A percentile compares a stretch with the other conserved stretches of the same genome.
phyloP scores from a whole-genome alignment of 257 asterid species.

The Eucommia ulmoides region DNA sequence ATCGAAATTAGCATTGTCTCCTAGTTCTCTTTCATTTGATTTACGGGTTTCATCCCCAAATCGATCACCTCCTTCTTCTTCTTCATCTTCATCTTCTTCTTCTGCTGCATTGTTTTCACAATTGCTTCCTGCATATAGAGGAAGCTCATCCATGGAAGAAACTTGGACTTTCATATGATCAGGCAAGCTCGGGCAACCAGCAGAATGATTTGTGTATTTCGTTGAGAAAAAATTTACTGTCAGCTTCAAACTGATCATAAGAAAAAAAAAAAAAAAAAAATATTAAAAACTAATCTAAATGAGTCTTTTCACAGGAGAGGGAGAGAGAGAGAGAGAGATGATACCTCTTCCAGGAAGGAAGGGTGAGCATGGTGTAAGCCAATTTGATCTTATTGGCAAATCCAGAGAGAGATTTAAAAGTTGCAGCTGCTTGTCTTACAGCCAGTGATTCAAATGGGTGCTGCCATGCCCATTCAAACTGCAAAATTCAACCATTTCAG shows the following conservation, averaged over 20 bases:
- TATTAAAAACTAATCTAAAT: no score
- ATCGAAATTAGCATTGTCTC: slow-evolving; percentile 5
- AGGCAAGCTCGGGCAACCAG: slow-evolving; percentile 54
- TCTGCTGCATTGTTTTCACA: slow-evolving; percentile 14
- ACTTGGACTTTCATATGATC: slow-evolving; percentile 33
- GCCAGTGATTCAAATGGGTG: slow-evolving; percentile 81
- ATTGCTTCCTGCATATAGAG: slow-evolving; percentile 38
- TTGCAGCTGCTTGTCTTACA: slow-evolving; percentile 55
- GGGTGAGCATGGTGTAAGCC: slow-evolving; percentile 76
- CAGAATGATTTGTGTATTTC: slow-evolving; percentile 45
- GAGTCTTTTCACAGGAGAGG: no score
- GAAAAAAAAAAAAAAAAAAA: no score
- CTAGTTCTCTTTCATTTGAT: slow-evolving; percentile 1
- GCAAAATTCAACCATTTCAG: slow-evolving; percentile 13
- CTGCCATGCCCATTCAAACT: slow-evolving; percentile 99
- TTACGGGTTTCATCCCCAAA: slow-evolving; percentile 5
- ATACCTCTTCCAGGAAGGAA: slow-evolving; percentile 85
- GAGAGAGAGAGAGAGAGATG: not conserved
- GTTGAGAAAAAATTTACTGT: slow-evolving; percentile 81
- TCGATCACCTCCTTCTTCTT: slow-evolving; percentile 8
- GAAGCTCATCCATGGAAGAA: slow-evolving; percentile 69
- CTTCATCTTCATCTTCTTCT: slow-evolving; percentile 19
- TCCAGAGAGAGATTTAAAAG: slow-evolving; percentile 71
- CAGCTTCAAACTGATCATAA: slow-evolving; percentile 55
- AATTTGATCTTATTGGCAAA: slow-evolving; percentile 76